Percentiles rank a stretch among this genome's conserved stretches.
These are phyloP conservation scores for Astrocystis sublimbata DNA, from an alignment of 495 filamentous ascomycete species.

Conservation along the genomic window DNA sequence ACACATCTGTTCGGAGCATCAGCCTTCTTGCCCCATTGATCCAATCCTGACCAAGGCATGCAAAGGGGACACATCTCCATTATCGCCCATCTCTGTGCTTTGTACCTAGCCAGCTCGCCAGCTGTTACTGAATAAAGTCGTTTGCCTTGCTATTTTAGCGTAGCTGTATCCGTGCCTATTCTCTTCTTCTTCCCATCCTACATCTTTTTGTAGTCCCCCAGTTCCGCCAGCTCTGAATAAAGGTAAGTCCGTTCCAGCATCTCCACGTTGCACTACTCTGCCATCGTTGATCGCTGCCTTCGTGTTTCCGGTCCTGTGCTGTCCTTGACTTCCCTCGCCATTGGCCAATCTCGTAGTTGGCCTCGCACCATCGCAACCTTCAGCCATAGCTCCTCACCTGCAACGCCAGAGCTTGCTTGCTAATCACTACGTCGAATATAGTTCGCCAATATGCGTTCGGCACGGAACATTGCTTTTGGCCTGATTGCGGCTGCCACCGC, in stretches of 20 bases:
- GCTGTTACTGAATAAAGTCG: conserved; percentile 19
- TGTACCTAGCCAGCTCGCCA: too few species aligned
- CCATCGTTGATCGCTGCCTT: background rate
- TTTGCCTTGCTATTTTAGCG: conserved; percentile 2
- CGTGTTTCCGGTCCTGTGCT: background rate
- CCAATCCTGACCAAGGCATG: conserved; percentile 11
- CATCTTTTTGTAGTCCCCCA: background rate
- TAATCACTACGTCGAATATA: conserved; percentile 15
- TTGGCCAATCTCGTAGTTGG: background rate
- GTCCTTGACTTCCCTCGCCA: background rate
- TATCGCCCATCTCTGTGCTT: conserved; percentile 25
- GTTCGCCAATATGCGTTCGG: conserved; percentile 55
- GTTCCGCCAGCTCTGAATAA: conserved; percentile 12
- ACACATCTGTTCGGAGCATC: conserved; percentile 33
- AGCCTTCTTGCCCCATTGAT: conserved; percentile 32
- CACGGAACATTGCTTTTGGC: conserved; percentile 50
- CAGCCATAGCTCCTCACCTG: background rate
- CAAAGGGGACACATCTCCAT: conserved; percentile 38
- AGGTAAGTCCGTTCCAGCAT: background rate
- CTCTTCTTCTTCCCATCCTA: background rate
- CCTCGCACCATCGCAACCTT: background rate
- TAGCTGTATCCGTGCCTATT: conserved; percentile 1
- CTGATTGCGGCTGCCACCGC: conserved; percentile 66
- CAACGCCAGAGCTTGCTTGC: background rate
- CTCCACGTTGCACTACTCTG: too few species aligned